These are phyloP conservation scores for Hymenotorrendiella dingleyae DNA, from an alignment of 2,329 filamentous ascomycete species.

Conservation along the genomic window DNA sequence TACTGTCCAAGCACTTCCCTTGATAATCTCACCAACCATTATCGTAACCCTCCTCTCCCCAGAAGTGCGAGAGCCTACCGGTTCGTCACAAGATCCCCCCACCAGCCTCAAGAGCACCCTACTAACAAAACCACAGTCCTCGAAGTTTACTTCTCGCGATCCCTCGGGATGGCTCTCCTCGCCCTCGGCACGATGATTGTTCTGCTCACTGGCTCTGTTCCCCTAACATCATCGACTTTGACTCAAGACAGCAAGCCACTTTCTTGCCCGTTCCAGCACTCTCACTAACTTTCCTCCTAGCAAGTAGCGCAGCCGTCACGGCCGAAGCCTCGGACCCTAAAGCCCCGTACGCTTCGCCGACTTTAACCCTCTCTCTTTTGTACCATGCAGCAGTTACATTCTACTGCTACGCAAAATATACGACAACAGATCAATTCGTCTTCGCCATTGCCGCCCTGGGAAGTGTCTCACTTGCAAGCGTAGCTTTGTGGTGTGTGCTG, in stretches of 20 bases:
- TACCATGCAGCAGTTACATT: conserved; percentile 53
- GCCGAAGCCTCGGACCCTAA: conserved; percentile 41
- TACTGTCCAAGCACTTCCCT: conserved; percentile 40
- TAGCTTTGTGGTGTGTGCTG: conserved; percentile 53
- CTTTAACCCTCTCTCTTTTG: conserved; percentile 48
- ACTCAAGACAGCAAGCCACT: conserved; percentile 18
- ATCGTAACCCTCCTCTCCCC: conserved; percentile 54
- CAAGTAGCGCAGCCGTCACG: conserved; percentile 32
- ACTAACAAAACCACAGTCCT: conserved; percentile 37
- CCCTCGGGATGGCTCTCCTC: conserved; percentile 52
- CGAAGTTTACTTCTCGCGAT: conserved; percentile 58
- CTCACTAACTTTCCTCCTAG: conserved; percentile 10
- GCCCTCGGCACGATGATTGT: conserved; percentile 50
- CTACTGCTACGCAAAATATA: conserved; percentile 55
- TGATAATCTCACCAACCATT: conserved; percentile 55
- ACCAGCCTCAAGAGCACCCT: conserved; percentile 1
- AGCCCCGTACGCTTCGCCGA: conserved; percentile 53
- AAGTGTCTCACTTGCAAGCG: conserved; percentile 42
- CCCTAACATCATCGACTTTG: conserved; percentile 41
- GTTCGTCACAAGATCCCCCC: conserved; percentile 34
- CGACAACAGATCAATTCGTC: conserved; percentile 40
- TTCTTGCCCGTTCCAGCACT: neutral
- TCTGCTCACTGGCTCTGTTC: conserved; percentile 58
- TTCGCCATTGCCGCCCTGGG: conserved; percentile 48
- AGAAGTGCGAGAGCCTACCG: conserved; percentile 47